phyloP scores from a whole-genome alignment of 768 basidiomycete genomes.

The Tricholoma furcatifolium region DNA sequence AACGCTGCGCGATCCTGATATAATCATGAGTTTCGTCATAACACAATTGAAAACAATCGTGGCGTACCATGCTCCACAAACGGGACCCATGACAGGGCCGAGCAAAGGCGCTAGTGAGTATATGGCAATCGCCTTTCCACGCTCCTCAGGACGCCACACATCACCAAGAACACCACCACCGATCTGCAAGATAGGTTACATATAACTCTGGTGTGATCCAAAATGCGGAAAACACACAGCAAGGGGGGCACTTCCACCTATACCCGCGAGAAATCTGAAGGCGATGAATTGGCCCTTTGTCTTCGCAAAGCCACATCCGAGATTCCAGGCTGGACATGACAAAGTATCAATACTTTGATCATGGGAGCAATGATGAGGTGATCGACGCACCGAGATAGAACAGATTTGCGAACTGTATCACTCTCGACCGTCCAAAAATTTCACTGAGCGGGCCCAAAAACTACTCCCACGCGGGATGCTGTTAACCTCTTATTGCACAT shows the following conservation, averaged over 20 bases:
- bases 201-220: slow-evolving; percentile 23
- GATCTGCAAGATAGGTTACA: slow-evolving; percentile 25
- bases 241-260: slow-evolving; percentile 74
- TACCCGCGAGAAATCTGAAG: slow-evolving; percentile 67
- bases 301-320: slow-evolving; percentile 63
- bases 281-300: slow-evolving; percentile 57
- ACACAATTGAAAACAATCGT: not conserved
- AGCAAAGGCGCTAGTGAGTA: slow-evolving; percentile 66
- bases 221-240: slow-evolving; percentile 44
- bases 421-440: slow-evolving; percentile 63
- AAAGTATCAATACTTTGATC: not conserved
- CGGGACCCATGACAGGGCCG: slow-evolving; percentile 63
- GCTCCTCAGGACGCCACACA: slow-evolving; percentile 57
- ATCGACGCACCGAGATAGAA: slow-evolving; percentile 55
- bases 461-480: slow-evolving; percentile 18
- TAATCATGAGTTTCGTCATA: not conserved
- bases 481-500: not conserved
- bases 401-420: slow-evolving; percentile 63
- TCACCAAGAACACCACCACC: slow-evolving; percentile 70
- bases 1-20: slow-evolving; percentile 50
- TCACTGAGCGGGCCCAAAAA: slow-evolving; percentile 66
- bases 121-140: slow-evolving; percentile 62
- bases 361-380: not conserved
- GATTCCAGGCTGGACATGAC: slow-evolving; percentile 50
- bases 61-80: slow-evolving; percentile 57